A percentile compares a stretch with the other conserved stretches of the same genome.
Evolutionary conservation across 495 filamentous ascomycete genomes (phyloP).

Genomic region (Aspergillus conjunctus): DNA sequence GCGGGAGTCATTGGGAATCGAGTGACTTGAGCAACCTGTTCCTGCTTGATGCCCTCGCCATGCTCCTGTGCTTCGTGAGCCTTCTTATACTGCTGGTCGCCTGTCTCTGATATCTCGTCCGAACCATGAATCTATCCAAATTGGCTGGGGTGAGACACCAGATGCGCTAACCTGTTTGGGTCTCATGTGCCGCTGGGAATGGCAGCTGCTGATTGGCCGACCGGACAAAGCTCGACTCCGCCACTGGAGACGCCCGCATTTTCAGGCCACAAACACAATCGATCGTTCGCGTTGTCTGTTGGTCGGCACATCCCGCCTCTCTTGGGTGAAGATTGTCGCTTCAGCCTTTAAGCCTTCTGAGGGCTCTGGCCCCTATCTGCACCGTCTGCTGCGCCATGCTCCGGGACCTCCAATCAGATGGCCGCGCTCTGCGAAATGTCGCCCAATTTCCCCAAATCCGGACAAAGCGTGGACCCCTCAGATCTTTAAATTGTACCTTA

Average conservation of each 20-base stretch:
- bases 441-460: neutral
- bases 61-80: neutral
- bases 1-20: neutral
- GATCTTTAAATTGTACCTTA: neutral
- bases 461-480: neutral
- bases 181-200: too few relatives aligned
- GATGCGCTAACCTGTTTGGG: too few relatives aligned
- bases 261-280: neutral
- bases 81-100: neutral
- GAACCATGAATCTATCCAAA: too few relatives aligned
- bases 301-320: neutral
- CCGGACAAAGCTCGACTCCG: neutral
- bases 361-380: neutral
- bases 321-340: neutral
- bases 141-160: too few relatives aligned
- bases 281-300: neutral
- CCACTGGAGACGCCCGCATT: neutral
- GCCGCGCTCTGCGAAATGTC: neutral
- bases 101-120: too few relatives aligned
- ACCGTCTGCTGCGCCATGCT: neutral
- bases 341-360: neutral
- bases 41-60: neutral
- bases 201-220: too few relatives aligned
- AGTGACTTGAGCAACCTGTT: neutral
- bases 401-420: neutral